Evolutionary conservation across 495 filamentous ascomycete species (phyloP).

Genomic region (Xylaria curta): DNA sequence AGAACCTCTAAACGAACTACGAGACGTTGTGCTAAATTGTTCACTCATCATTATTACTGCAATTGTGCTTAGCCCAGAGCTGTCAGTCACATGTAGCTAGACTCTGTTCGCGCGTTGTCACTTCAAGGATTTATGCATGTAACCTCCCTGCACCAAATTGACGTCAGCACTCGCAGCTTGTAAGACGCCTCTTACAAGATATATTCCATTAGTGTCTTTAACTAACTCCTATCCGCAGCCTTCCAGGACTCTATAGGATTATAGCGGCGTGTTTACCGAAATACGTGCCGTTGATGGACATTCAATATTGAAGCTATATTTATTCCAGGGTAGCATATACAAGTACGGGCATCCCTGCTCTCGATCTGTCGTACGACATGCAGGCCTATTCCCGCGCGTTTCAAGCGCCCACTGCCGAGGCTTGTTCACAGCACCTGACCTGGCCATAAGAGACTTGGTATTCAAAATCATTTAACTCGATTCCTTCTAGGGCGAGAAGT

Average conservation of each 20-base stretch:
- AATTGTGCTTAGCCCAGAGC: neutral
- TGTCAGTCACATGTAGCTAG: neutral
- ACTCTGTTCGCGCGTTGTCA: neutral
- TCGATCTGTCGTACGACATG: neutral
- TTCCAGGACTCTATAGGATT: neutral
- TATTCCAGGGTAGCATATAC: neutral
- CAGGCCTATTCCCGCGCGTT: neutral
- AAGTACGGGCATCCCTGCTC: neutral
- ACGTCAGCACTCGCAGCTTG: neutral
- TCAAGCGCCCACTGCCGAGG: neutral
- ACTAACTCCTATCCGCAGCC: neutral
- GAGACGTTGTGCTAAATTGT: neutral
- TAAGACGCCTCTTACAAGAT: constrained; percentile 3
- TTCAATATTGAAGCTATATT: neutral
- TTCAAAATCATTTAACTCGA: neutral
- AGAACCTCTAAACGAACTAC: neutral
- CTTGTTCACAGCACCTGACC: neutral
- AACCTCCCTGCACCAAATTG: neutral
- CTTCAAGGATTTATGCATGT: no score
- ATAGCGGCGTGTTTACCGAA: neutral
- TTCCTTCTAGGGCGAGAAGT: neutral
- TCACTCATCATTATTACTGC: neutral
- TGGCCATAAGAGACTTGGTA: neutral
- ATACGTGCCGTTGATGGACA: neutral
- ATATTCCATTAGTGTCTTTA: neutral